These are phyloP conservation scores for Micractinium sp. DNA, from an alignment of 139 green algal genomes.

Conservation along the genomic window DNA sequence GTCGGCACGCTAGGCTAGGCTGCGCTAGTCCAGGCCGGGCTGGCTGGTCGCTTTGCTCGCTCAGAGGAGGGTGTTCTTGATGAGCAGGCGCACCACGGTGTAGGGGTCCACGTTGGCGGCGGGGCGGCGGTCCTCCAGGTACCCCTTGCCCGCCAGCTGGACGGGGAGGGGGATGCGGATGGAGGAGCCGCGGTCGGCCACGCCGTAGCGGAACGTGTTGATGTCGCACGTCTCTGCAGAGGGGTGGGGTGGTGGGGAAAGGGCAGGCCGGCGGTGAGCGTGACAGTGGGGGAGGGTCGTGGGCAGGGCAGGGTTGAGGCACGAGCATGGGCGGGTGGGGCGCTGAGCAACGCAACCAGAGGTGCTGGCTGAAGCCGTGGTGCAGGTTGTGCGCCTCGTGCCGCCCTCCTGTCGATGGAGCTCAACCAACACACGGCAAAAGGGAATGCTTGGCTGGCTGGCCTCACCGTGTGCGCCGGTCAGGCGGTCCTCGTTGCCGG, in stretches of 20 bases:
- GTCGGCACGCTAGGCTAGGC: too few relatives aligned
- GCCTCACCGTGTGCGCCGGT: constrained; percentile 48
- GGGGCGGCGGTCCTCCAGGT: constrained; percentile 89
- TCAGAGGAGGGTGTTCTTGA: constrained; percentile 64
- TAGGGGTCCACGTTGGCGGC: constrained; percentile 90
- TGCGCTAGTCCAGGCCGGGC: too few relatives aligned
- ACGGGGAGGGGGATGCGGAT: constrained; percentile 92
- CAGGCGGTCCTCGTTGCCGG: constrained; percentile 85
- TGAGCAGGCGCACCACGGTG: constrained; percentile 81
- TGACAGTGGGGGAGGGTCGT: not conserved
- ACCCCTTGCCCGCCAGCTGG: constrained; percentile 66
- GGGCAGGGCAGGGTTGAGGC: not conserved
- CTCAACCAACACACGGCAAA: too few relatives aligned
- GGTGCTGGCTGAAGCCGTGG: too few relatives aligned
- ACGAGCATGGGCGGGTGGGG: too few relatives aligned
- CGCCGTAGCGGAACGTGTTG: constrained; percentile 83
- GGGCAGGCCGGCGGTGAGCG: not conserved
- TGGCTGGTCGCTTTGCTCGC: not conserved
- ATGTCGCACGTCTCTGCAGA: constrained; percentile 92
- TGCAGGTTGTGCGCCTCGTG: too few relatives aligned
- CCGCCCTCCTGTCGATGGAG: too few relatives aligned
- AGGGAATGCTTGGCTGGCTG: too few relatives aligned
- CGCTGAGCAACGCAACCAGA: too few relatives aligned
- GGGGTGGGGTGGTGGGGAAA: not conserved
- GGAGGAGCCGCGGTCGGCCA: constrained; percentile 86